phyloP scores from a whole-genome alignment of 306 rosid species.

The Vachellia collinsii region DNA sequence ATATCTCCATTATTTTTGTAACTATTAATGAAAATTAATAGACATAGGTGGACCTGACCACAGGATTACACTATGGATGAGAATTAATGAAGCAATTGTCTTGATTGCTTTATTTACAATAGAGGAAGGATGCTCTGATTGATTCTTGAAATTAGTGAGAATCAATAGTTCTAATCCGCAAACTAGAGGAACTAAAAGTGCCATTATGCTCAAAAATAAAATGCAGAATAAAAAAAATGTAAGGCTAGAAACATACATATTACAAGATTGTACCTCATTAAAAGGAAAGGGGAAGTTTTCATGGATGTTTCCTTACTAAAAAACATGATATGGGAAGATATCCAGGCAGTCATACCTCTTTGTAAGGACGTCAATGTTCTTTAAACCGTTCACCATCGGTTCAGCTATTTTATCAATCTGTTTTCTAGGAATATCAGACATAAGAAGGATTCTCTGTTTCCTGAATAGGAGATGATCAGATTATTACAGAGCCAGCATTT shows the following conservation, averaged over 20 bases:
- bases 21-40: too few species aligned
- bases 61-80: too few species aligned
- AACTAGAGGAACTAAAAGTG: background rate
- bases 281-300: background rate
- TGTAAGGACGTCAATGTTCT: slow-evolving; percentile 83
- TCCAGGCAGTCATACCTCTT: slow-evolving; percentile 72
- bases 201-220: background rate
- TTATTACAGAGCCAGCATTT: slow-evolving; percentile 42
- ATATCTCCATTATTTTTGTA: too few species aligned
- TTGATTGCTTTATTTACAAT: background rate
- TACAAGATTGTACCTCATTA: background rate
- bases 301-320: background rate
- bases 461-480: slow-evolving; percentile 49
- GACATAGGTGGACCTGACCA: too few species aligned
- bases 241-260: background rate
- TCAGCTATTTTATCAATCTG: slow-evolving; percentile 60
- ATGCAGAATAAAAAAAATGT: background rate
- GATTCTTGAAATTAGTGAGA: background rate
- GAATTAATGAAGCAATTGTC: background rate
- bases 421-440: slow-evolving; percentile 97
- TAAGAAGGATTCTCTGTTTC: slow-evolving; percentile 92
- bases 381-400: slow-evolving; percentile 68
- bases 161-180: background rate
- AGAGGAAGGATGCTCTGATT: background rate
- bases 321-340: slow-evolving; percentile 21